Conservation (phyloP, 2,329 filamentous ascomycete species). For the Teratosphaeria gauchensis region DNA sequence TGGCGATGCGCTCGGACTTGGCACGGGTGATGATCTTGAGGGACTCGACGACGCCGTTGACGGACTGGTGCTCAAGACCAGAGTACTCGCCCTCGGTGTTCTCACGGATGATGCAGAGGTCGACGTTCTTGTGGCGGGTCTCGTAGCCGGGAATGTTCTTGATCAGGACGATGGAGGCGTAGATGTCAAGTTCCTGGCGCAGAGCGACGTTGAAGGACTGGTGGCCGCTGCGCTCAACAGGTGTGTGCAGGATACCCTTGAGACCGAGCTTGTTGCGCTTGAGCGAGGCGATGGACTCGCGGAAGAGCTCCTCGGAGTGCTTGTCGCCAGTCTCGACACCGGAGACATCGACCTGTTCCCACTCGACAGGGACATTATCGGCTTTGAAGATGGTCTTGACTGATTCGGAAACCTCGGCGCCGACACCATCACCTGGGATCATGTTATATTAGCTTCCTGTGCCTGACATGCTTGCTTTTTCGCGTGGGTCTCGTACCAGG, state of each 20-base stretch:
- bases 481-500: conserved; percentile 52
- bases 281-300: conserved; percentile 87
- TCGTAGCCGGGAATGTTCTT: conserved; percentile 99
- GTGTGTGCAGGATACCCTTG: conserved; percentile 98
- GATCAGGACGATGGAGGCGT: conserved; percentile 93
- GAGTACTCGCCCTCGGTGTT: conserved; percentile 99
- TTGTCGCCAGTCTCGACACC: conserved; percentile 78
- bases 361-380: conserved; percentile 96
- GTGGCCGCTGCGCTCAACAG: conserved; percentile 91
- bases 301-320: conserved; percentile 89
- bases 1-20: conserved; percentile 98
- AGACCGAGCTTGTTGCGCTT: conserved; percentile 98
- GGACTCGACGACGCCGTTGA: conserved; percentile 91
- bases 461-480: conserved; percentile 14
- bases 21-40: conserved; percentile 99
- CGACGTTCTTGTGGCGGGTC: conserved; percentile 93
- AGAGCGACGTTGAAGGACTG: conserved; percentile 99
- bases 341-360: conserved; percentile 95
- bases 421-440: conserved; percentile 72
- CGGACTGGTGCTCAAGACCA: conserved; percentile 95
- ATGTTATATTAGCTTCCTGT: neutral
- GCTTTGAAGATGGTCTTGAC: conserved; percentile 99
- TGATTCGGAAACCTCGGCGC: conserved; percentile 92
- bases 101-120: conserved; percentile 98
- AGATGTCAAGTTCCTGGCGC: conserved; percentile 98